These are phyloP conservation scores for Neonectria coccinea DNA, from an alignment of 2,329 filamentous ascomycete species.

Conservation along the genomic window DNA sequence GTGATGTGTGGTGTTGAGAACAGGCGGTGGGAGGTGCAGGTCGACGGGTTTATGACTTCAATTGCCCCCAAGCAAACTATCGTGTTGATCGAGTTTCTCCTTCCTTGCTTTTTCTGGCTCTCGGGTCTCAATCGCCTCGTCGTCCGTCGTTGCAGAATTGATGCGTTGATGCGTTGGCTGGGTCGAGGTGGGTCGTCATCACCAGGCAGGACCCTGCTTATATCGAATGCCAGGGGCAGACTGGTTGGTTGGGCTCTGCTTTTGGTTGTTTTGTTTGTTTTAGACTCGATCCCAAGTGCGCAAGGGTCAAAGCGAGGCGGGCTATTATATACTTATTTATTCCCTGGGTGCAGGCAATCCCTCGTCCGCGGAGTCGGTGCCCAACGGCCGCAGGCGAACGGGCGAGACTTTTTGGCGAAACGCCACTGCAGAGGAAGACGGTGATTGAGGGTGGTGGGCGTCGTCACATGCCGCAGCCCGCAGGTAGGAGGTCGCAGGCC, in stretches of 20 bases:
- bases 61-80: constrained; percentile 17
- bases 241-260: background rate
- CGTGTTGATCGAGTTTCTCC: constrained; percentile 15
- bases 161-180: constrained; percentile 42
- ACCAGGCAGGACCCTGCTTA: constrained; percentile 24
- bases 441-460: constrained; percentile 24
- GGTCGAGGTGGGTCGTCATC: constrained; percentile 37
- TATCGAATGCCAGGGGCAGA: background rate
- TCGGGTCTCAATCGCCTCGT: constrained; percentile 20
- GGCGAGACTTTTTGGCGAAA: constrained; percentile 14
- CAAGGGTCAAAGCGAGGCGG: background rate
- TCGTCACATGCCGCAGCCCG: constrained; percentile 25
- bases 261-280: background rate
- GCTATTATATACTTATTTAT: constrained; percentile 19
- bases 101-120: constrained; percentile 16
- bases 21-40: constrained; percentile 4
- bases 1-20: constrained; percentile 4
- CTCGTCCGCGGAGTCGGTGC: constrained; percentile 19
- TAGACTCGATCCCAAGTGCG: background rate
- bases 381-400: constrained; percentile 18
- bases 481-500: background rate
- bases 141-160: constrained; percentile 19
- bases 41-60: constrained; percentile 14
- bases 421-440: background rate
- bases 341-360: background rate